Evolutionary conservation across 345 rosid genomes (phyloP).

Genomic region (Eucalyptus curtisii): DNA sequence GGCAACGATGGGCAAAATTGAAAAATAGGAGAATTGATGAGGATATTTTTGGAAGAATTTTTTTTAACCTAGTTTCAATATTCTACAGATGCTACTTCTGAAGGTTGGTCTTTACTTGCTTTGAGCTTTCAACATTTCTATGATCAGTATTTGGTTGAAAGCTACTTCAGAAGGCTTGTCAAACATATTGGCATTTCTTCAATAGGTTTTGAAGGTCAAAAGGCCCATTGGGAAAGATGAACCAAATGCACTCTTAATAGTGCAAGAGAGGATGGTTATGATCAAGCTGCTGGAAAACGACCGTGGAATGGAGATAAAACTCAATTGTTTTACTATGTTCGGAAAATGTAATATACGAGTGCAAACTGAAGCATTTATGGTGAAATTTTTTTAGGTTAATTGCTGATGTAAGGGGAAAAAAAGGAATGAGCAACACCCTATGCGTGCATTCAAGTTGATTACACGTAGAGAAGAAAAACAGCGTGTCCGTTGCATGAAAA

Average conservation of each 20-base stretch:
- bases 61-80: no score
- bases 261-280: not conserved
- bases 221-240: not conserved
- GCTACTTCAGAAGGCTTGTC: not conserved
- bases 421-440: not conserved
- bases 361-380: not conserved
- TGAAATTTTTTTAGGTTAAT: not conserved
- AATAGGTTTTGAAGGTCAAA: not conserved
- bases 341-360: not conserved
- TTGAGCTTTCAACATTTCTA: not conserved
- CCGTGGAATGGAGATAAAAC: not conserved
- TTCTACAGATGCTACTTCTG: no score
- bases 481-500: not conserved
- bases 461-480: not conserved
- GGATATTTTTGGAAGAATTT: no score
- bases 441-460: not conserved
- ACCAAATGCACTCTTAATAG: not conserved
- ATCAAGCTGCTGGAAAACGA: not conserved
- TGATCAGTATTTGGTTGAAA: no score
- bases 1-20: not conserved
- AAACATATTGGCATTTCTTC: not conserved
- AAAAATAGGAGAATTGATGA: no score
- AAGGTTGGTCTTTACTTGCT: not conserved
- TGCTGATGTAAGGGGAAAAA: not conserved
- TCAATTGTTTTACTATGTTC: not conserved